Evolutionary conservation across 768 basidiomycete genomes (phyloP).

Genomic region (Suillus bovinus): DNA sequence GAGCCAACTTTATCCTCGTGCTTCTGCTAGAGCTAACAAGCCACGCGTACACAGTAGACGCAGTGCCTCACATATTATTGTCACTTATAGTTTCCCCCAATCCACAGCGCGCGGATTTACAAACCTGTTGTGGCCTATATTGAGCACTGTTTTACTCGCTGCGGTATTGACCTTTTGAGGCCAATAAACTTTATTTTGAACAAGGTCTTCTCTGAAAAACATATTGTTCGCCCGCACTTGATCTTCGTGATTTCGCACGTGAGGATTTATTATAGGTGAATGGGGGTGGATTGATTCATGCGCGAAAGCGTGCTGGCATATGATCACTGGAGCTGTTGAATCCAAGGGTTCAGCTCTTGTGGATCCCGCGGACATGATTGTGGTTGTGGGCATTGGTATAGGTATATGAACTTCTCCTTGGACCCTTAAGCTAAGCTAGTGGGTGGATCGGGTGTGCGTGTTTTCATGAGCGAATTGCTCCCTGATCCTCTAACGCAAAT

Average conservation of each 20-base stretch:
- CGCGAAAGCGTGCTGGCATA: not conserved
- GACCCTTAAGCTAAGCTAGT: not conserved
- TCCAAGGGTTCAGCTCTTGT: not conserved
- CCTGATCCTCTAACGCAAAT: not conserved
- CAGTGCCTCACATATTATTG: constrained; percentile 21
- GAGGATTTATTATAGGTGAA: not conserved
- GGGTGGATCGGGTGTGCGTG: not conserved
- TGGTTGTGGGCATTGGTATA: not conserved
- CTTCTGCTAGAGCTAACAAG: not conserved
- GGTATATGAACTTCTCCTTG: not conserved
- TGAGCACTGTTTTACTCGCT: constrained; percentile 4
- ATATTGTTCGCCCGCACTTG: not conserved
- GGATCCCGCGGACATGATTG: not conserved
- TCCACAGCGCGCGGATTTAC: constrained; percentile 16
- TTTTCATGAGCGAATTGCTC: not conserved
- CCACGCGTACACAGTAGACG: constrained; percentile 23
- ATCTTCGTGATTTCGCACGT: not conserved
- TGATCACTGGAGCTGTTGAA: not conserved
- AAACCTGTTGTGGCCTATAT: not conserved
- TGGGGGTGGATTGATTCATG: not conserved
- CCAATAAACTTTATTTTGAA: not conserved
- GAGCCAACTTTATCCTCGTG: constrained; percentile 2
- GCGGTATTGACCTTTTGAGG: not conserved
- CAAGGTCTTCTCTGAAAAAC: not conserved
- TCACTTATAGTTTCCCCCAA: constrained; percentile 22